These are phyloP conservation scores for Corymbia citriodora DNA, from an alignment of 441 rosid species.

Conservation along the genomic window DNA sequence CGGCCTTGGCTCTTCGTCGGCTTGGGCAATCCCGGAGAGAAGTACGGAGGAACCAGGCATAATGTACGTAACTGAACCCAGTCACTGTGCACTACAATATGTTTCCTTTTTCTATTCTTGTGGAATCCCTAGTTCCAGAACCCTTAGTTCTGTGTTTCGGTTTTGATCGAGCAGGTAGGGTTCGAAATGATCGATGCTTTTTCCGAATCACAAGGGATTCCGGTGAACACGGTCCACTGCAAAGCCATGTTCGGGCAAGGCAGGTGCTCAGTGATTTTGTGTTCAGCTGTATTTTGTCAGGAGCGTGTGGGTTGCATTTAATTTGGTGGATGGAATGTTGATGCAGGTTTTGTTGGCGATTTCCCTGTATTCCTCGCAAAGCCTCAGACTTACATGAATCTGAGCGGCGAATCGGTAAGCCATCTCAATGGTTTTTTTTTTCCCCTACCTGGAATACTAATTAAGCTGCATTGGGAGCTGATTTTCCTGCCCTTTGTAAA, in stretches of 20 bases:
- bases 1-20: slow-evolving; percentile 85
- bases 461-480: background rate
- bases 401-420: slow-evolving; percentile 92
- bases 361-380: slow-evolving; percentile 71
- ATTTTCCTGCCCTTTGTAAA: background rate
- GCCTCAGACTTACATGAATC: slow-evolving; percentile 95
- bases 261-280: background rate
- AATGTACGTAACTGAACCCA: slow-evolving; percentile 32
- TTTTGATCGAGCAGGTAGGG: slow-evolving; percentile 49
- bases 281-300: background rate
- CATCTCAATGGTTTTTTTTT: background rate
- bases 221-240: slow-evolving; percentile 42
- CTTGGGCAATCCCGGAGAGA: slow-evolving; percentile 91
- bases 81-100: background rate
- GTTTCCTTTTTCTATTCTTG: background rate
- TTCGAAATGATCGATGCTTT: slow-evolving; percentile 75
- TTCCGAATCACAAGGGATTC: slow-evolving; percentile 56
- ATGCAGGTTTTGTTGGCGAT: slow-evolving; percentile 61
- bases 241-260: slow-evolving; percentile 89
- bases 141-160: background rate
- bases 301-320: background rate
- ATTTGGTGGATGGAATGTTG: background rate
- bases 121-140: background rate
- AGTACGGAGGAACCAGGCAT: slow-evolving; percentile 76
- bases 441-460: background rate